Evolutionary conservation across 1,139 yeast species (phyloP), one percentile per base, ranked within the genome.

Genomic region (Kluyveromyces sp.): DNA sequence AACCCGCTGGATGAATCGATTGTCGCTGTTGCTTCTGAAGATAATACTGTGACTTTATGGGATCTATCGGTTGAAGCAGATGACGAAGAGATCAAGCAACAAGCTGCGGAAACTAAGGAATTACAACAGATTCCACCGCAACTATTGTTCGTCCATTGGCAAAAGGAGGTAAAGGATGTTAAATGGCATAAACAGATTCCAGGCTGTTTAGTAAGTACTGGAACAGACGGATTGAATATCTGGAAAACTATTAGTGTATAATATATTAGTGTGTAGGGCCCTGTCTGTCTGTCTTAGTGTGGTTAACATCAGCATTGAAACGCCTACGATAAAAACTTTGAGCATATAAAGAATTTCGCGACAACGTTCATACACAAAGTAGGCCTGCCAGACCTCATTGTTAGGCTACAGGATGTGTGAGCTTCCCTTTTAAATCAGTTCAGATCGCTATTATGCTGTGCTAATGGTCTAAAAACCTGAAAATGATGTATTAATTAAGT

Each of bases 171-270:
- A 44, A 92, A 92, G 70, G 99, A 92, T 64, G 96, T 89, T 36
- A 86, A 95, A 67, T 92, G 98, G 97, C 96, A 92, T 66, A 78
- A 72, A 60, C 98, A 94, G 68, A 86, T 94, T 50, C 98, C 98
- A 3, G 98, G 98, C 39, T 83, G 94, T 56, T 73, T 94, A 62
- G 87, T 88, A 13, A 82, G 95, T 55, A 92, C 98, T 3, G 97
- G 98, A 52, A 83, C 94, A 36, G 97, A 89, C 57, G 98, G 98
- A 37, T 73, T 92, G 64, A 85, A 87, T 59, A 71, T 92, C 42
- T 92, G 97, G 96, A 92, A 92, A 71, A 89, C 97, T 26, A 89
- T 92, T 59, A 85, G 95, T 63, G 95, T 92, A 41, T 88, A 68
- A 60, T 30, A 16, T 29, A 31, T 12, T 28, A 12, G 29, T 26